Evolutionary conservation across 2,329 filamentous ascomycete species (phyloP).

Genomic region (Scorias spongiosa): DNA sequence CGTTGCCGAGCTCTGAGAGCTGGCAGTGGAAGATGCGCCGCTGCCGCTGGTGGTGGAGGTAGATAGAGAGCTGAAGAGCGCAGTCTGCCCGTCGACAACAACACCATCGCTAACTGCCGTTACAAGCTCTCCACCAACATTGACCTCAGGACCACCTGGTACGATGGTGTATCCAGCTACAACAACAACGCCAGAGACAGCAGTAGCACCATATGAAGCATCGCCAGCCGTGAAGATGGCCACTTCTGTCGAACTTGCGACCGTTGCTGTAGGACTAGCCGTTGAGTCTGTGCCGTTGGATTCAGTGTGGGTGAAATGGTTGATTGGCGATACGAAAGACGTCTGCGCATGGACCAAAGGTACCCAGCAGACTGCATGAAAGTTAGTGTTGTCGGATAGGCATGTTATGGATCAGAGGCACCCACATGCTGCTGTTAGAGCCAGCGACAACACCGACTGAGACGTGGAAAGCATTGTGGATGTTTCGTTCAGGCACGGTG

Average conservation of each 20-base stretch:
- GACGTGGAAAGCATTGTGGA: too few relatives aligned
- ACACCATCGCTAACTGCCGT: not conserved
- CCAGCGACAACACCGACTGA: too few relatives aligned
- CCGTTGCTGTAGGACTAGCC: not conserved
- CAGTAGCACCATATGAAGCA: not conserved
- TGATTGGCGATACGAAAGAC: not conserved
- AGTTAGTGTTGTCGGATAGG: too few relatives aligned
- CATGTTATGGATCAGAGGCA: too few relatives aligned
- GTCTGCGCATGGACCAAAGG: not conserved
- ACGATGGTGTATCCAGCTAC: not conserved
- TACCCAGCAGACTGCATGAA: too few relatives aligned
- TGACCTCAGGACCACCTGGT: not conserved
- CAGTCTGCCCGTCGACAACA: conserved; percentile 23
- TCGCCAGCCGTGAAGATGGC: not conserved
- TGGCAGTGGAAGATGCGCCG: not conserved
- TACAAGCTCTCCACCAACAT: not conserved
- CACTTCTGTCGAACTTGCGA: not conserved
- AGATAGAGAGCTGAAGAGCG: not conserved
- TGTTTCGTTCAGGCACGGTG: too few relatives aligned
- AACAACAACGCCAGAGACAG: not conserved
- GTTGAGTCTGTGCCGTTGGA: not conserved
- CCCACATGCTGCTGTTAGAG: too few relatives aligned
- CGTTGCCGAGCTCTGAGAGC: not conserved
- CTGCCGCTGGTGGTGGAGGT: not conserved
- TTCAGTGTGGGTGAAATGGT: not conserved